Evolutionary conservation across 495 filamentous ascomycete genomes (phyloP).

Genomic region (Darksidea phi): DNA sequence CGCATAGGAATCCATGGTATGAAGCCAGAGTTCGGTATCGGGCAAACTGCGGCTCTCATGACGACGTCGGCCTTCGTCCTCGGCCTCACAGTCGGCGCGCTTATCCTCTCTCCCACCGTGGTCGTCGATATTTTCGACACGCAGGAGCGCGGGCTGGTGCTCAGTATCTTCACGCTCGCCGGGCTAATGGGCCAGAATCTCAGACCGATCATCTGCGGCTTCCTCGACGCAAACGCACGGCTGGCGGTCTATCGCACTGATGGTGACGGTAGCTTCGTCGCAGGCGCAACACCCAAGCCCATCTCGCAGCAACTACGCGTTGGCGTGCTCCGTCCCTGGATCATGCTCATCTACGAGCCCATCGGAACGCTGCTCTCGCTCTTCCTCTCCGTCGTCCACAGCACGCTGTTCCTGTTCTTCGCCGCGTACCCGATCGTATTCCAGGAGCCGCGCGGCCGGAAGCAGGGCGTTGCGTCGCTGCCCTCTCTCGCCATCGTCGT

Average conservation of each 20-base stretch:
- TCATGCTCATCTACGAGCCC: conserved; percentile 40
- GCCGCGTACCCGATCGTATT: conserved; percentile 45
- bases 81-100: conserved; percentile 58
- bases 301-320: conserved; percentile 32
- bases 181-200: conserved; percentile 54
- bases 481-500: conserved; percentile 36
- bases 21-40: conserved; percentile 35
- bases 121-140: conserved; percentile 53
- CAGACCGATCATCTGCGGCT: conserved; percentile 59
- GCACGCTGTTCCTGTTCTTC: conserved; percentile 42
- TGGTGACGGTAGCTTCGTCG: conserved; percentile 24
- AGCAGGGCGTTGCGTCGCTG: conserved; percentile 24
- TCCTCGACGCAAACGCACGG: conserved; percentile 52
- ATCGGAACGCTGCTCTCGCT: conserved; percentile 39
- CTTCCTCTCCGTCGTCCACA: conserved; percentile 41
- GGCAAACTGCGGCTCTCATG: conserved; percentile 34
- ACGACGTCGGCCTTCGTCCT: conserved; percentile 47
- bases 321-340: conserved; percentile 55
- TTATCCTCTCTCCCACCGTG: conserved; percentile 57
- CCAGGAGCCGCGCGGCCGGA: conserved; percentile 33
- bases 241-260: conserved; percentile 58
- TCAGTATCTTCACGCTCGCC: conserved; percentile 52
- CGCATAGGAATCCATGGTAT: conserved; percentile 33
- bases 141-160: conserved; percentile 50
- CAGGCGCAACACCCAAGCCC: conserved; percentile 24